A percentile compares a stretch with the other conserved stretches of the same genome.
These are phyloP conservation scores for Hygrocybe coccinea DNA, from an alignment of 768 basidiomycete genomes.

Conservation along the genomic window DNA sequence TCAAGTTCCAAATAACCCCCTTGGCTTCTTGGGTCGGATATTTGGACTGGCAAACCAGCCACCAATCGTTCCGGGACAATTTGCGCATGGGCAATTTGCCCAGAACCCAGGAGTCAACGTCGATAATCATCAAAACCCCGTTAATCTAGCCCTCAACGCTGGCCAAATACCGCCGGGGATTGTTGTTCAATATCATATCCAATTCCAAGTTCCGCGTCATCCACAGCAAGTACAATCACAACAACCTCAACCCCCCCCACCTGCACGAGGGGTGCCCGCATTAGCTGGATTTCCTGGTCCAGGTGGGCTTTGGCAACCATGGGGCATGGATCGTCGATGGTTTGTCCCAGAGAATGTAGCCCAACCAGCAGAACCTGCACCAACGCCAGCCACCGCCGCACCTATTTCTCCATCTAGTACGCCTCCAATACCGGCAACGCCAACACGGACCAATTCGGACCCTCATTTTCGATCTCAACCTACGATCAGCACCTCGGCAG, in stretches of 20 bases:
- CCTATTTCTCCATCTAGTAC: background rate
- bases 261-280: conserved; percentile 38
- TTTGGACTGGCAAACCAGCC: conserved; percentile 50
- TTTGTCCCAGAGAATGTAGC: conserved; percentile 18
- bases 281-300: conserved; percentile 63
- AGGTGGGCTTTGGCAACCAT: conserved; percentile 60
- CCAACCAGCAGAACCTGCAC: conserved; percentile 3
- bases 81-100: conserved; percentile 9
- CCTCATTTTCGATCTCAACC: background rate
- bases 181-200: conserved; percentile 61
- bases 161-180: conserved; percentile 40
- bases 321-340: conserved; percentile 31
- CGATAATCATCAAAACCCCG: conserved; percentile 24
- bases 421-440: background rate
- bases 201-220: conserved; percentile 44
- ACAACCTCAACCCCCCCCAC: conserved; percentile 30
- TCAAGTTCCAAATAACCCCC: conserved; percentile 40
- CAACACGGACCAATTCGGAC: background rate
- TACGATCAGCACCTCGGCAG: background rate
- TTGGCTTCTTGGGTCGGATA: conserved; percentile 53
- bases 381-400: background rate
- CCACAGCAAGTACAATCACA: conserved; percentile 32
- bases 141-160: conserved; percentile 23
- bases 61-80: conserved; percentile 31
- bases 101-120: conserved; percentile 17